These are phyloP conservation scores for Alopecurus myosuroides DNA, from an alignment of 176 grass and related monocot species.

Conservation along the genomic window DNA sequence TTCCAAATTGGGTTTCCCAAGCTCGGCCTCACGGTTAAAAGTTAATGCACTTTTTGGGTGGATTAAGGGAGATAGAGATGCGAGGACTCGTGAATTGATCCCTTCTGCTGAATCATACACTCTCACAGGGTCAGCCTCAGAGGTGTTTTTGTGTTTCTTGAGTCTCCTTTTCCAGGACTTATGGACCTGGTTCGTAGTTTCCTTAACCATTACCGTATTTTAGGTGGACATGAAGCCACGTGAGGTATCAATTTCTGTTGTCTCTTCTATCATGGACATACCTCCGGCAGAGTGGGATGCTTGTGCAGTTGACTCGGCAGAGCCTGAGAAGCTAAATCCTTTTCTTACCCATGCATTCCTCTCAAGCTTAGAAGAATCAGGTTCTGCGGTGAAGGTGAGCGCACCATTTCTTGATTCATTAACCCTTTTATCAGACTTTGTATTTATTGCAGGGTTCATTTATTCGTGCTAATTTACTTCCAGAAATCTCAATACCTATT, in stretches of 20 bases:
- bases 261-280: conserved; percentile 79
- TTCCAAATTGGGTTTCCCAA: background rate
- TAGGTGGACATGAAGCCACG: conserved; percentile 40
- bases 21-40: conserved; percentile 25
- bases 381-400: conserved; percentile 73
- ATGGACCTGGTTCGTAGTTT: conserved; percentile 16
- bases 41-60: conserved; percentile 72
- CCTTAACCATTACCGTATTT: conserved; percentile 25
- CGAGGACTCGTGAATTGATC: conserved; percentile 35
- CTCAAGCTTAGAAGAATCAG: conserved; percentile 88
- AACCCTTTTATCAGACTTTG: background rate
- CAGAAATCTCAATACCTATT: background rate
- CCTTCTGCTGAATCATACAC: conserved; percentile 60
- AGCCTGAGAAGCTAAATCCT: conserved; percentile 64
- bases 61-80: conserved; percentile 36
- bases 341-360: conserved; percentile 92
- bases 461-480: background rate
- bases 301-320: conserved; percentile 62
- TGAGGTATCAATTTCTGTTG: conserved; percentile 59
- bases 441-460: background rate
- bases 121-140: conserved; percentile 56
- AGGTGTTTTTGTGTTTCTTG: conserved; percentile 57
- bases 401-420: background rate
- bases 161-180: conserved; percentile 2
- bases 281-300: conserved; percentile 77